phyloP scores from a whole-genome alignment of 2,329 filamentous ascomycete species.

The Alternaria arbusti region DNA sequence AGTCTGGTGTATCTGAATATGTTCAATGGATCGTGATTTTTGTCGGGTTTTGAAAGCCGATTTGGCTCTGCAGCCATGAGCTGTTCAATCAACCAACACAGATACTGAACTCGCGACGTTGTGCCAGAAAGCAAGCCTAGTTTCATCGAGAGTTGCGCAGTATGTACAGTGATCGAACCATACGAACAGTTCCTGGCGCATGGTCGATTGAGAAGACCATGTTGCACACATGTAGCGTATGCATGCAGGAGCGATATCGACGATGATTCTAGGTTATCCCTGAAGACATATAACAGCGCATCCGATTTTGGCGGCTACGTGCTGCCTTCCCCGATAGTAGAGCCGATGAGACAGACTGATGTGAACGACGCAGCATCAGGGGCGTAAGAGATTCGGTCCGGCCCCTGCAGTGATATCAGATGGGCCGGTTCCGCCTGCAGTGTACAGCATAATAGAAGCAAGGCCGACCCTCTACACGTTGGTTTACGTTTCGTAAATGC shows the following conservation, averaged over 20 bases:
- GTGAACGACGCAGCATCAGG: neutral
- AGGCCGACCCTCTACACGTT: neutral
- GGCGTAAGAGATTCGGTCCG: neutral
- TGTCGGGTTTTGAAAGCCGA: neutral
- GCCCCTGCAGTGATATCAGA: neutral
- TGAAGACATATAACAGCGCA: neutral
- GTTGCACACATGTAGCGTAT: neutral
- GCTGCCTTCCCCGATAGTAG: neutral
- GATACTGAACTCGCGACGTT: neutral
- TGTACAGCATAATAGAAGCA: neutral
- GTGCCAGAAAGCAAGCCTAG: neutral
- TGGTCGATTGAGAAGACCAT: neutral
- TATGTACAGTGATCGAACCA: neutral
- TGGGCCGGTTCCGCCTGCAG: neutral
- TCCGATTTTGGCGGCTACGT: neutral
- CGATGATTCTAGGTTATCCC: neutral
- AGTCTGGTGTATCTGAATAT: neutral
- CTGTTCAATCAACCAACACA: neutral
- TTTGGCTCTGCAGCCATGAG: no score
- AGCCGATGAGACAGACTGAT: neutral
- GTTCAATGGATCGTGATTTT: neutral
- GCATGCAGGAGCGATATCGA: neutral
- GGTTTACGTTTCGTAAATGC: neutral
- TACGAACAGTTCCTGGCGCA: neutral
- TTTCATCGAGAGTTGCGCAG: neutral